Evolutionary conservation across 129 eudicot species (phyloP).

Genomic region (Deinandra increscens): DNA sequence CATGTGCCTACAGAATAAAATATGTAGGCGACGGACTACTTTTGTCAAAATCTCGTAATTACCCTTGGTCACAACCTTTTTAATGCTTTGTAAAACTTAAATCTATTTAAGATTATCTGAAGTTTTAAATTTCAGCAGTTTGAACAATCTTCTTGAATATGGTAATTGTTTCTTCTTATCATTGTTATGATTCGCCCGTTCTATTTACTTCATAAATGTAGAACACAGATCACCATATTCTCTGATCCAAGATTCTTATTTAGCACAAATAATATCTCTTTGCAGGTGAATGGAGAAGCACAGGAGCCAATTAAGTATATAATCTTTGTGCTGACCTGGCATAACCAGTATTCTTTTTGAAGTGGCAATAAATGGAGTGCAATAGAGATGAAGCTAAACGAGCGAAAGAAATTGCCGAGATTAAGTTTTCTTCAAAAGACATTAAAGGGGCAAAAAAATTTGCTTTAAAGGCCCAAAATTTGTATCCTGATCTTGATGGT

Average conservation of each 20-base stretch:
- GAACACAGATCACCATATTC: conserved; percentile 1
- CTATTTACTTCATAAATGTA: conserved; percentile 2
- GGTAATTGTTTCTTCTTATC: conserved; percentile 8
- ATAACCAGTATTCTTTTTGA: neutral
- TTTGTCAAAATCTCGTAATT: neutral
- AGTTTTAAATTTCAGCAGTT: neutral
- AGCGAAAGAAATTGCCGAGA: conserved; percentile 86
- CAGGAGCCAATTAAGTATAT: conserved; percentile 4
- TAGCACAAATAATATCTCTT: neutral
- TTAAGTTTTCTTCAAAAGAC: conserved; percentile 58
- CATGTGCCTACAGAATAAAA: conserved; percentile 6
- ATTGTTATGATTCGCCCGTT: neutral
- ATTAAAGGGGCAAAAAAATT: conserved; percentile 67
- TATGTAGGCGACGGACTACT: conserved; percentile 2
- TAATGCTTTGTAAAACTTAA: conserved; percentile 4
- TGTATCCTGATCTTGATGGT: conserved; percentile 81
- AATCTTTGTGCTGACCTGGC: conserved; percentile 14
- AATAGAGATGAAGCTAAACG: conserved; percentile 82
- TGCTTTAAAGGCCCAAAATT: conserved; percentile 70
- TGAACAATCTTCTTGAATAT: neutral
- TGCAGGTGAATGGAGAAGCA: conserved; percentile 31
- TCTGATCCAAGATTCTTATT: conserved; percentile 19
- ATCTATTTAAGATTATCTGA: neutral
- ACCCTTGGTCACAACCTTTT: conserved; percentile 14
- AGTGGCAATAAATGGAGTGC: conserved; percentile 62